Evolutionary conservation across 345 rosid genomes (phyloP), one percentile per base, ranked within the genome.

Genomic region (Linum usitatissimum): DNA sequence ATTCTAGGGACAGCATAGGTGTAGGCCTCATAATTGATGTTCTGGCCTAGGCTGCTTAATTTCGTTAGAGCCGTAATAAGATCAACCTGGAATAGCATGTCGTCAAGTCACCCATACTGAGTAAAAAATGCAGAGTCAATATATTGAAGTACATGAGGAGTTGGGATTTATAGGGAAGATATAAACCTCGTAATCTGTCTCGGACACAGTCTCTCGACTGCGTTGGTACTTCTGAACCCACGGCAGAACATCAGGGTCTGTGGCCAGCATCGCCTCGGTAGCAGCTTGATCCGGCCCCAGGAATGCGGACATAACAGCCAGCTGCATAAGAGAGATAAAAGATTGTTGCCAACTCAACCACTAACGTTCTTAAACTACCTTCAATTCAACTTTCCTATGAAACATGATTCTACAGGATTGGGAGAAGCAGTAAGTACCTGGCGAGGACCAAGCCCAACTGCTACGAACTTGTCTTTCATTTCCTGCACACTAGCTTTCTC

Each of bases 221-320:
- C 91, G 75, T 63, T 84, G 96, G 77, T 89, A 92, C 73, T 92
- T 89, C 64, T 85, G 69, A 74, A 89, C 84, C 98, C 98, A 92
- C 19, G 87, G 89, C 3, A 72, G 53, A 59, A 92, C 93, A 21
- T 86, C 91, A 6, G 82, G 78, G 66, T 92, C 96, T 17, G 75
- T 72, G 19, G 80, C 84, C 57, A 89, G 53, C 13, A 85, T 69
- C 56, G 86, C 70, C 76, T 92, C 96, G 1, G 90, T 85, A 45
- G 95, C 89, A 14, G 65, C 59, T 78, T 89, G 98, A 69, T 92
- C 93, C 31, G 95, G 95, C 66, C 98, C 96, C 82, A 92, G 66
- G 85, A 92, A 92, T 12, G 90, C 96, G 55, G 93, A 92, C 95
- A 86, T 82, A 60, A 92, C 96, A 57, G 95, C 98, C 39, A 89